Conservation (phyloP, 495 filamentous ascomycete species). For the Xylaria venustula region DNA sequence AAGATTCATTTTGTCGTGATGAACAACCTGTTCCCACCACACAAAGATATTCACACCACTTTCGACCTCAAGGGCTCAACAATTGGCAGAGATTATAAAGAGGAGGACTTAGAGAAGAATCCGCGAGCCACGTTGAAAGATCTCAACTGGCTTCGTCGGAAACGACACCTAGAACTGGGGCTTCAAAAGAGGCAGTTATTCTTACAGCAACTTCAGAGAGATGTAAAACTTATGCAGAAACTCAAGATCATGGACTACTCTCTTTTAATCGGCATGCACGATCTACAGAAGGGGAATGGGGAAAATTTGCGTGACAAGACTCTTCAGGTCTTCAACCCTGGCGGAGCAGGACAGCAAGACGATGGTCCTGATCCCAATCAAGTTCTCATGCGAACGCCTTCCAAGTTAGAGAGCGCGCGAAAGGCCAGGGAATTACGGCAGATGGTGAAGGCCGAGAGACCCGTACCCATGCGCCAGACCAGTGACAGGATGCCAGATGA, state of each 20-base stretch:
- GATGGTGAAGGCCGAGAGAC: constrained; percentile 88
- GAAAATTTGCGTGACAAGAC: constrained; percentile 95
- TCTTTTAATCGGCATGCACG: constrained; percentile 90
- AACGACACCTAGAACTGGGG: constrained; percentile 82
- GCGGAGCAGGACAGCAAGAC: constrained; percentile 61
- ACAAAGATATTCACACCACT: constrained; percentile 94
- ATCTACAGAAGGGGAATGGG: constrained; percentile 83
- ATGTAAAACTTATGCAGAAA: constrained; percentile 80
- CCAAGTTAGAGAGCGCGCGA: constrained; percentile 86
- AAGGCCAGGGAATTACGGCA: constrained; percentile 91
- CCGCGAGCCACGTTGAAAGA: constrained; percentile 95
- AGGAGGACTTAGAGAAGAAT: constrained; percentile 83
- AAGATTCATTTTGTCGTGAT: constrained; percentile 99
- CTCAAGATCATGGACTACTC: constrained; percentile 99
- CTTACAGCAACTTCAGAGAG: constrained; percentile 80
- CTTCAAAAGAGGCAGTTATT: constrained; percentile 82
- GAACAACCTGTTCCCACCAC: constrained; percentile 98
- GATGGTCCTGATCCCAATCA: constrained; percentile 49
- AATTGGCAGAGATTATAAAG: constrained; percentile 84
- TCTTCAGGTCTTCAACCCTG: constrained; percentile 91
- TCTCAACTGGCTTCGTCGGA: constrained; percentile 89
- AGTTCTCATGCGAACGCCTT: constrained; percentile 84
- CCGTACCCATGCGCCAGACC: constrained; percentile 83
- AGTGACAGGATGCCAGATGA: constrained; percentile 87
- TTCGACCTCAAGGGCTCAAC: constrained; percentile 99